Base-by-base conservation (phyloP, 257 asterid species). In the Scutellaria barbata region DNA sequence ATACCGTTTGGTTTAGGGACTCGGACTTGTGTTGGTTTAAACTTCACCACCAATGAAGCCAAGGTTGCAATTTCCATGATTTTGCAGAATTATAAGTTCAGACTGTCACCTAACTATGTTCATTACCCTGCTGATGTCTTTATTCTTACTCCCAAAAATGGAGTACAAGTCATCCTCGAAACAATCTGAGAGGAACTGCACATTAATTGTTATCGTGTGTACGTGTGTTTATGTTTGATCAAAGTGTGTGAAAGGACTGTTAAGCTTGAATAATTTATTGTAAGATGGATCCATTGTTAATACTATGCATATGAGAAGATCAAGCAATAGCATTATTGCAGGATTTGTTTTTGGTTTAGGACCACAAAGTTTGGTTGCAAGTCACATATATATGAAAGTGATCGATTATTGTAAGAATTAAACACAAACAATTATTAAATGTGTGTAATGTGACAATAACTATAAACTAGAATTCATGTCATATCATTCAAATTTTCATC, bases 1-100 rank as follows among this genome's bases (percentile, higher is more conserved):
- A 17, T 85, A 0, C 94, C 94, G 0, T 87, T 87, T 10, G 94
- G 94, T 10, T 17, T 79, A 74, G 94, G 90, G 43, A 82, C 85
- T 47, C 76, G 87, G 20, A 85, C 89, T 75, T 87, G 94, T 71
- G 90, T 81, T 0, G 94, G 90, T 40, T 72, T 83, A 43, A 85
- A 85, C 68, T 83, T 87, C 65, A 76, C 89, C 5, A 83, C 88
- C 12, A 83, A 78, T 46, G 94, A 87, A 76, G 80, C 85, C 33
- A 87, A 87, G 81, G 66, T 87, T 55, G 81, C 84, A 5, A 71
- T 87, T 1, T 80, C 89, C 0, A 87, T 85, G 87, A 76, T 87
- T 56, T 51, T 87, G 76, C 86, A 80, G 48, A 84, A 81, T 35
- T 85, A 74, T 74, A 77, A 80, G 81, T 63, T 83, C 17, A 43